These are phyloP conservation scores for Sphaerulina vaccinii DNA, from an alignment of 2,329 filamentous ascomycete species.

Conservation along the genomic window DNA sequence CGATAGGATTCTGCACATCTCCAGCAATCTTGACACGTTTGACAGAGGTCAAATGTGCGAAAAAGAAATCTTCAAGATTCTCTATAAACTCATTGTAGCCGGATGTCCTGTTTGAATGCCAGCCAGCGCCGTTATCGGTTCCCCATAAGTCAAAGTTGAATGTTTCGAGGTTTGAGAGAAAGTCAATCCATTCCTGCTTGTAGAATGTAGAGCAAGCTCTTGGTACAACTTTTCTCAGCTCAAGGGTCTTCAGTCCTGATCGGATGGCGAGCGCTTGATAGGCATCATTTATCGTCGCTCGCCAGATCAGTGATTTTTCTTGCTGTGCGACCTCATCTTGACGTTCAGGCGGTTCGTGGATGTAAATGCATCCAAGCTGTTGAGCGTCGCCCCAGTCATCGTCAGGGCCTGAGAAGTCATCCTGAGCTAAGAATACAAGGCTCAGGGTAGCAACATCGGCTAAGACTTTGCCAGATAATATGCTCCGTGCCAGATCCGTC, in stretches of 20 bases:
- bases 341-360: conserved; percentile 2
- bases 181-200: neutral
- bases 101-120: conserved; percentile 3
- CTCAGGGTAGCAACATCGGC: neutral
- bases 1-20: neutral
- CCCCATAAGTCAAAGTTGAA: conserved; percentile 11
- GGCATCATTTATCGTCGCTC: conserved; percentile 9
- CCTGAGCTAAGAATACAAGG: neutral
- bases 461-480: conserved; percentile 1
- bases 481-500: neutral
- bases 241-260: neutral
- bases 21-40: neutral
- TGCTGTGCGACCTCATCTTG: neutral
- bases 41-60: neutral
- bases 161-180: neutral
- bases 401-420: conserved; percentile 4
- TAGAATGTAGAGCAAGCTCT: conserved; percentile 3
- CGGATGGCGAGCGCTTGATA: conserved; percentile 7
- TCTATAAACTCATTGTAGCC: conserved; percentile 7
- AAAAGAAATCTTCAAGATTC: conserved; percentile 10
- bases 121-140: conserved; percentile 5
- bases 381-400: neutral
- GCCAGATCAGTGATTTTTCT: conserved; percentile 1
- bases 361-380: neutral
- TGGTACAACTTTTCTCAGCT: conserved; percentile 2